Evolutionary conservation across 1,284 basidiomycete genomes (phyloP).

Genomic region (Boletus nobilissimus): DNA sequence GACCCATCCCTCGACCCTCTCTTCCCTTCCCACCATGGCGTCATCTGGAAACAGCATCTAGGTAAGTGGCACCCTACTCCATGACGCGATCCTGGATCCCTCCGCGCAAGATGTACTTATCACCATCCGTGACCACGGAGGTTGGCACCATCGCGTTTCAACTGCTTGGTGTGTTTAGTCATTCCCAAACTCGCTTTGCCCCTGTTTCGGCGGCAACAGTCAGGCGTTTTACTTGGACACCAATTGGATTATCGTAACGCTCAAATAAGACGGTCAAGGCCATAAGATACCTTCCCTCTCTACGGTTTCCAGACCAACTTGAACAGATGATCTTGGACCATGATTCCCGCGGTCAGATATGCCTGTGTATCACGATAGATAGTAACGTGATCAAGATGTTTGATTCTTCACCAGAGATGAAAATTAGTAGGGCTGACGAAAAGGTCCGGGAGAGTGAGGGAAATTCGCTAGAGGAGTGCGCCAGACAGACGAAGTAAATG

Average conservation of each 20-base stretch:
- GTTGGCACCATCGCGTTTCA: neutral
- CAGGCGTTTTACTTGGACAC: neutral
- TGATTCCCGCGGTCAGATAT: neutral
- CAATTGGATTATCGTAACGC: neutral
- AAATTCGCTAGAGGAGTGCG: no score
- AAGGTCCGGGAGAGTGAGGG: no score
- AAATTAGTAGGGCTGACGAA: no score
- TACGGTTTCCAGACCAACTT: neutral
- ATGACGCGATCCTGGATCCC: neutral
- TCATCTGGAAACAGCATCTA: neutral
- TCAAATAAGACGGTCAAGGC: neutral
- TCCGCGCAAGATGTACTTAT: neutral
- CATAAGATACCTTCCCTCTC: neutral
- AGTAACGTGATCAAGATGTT: neutral
- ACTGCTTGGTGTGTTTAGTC: neutral
- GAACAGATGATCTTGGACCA: neutral
- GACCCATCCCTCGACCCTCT: neutral
- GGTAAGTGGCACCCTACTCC: neutral
- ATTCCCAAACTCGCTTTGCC: neutral
- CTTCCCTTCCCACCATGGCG: constrained; percentile 24
- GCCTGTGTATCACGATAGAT: neutral
- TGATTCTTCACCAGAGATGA: no score
- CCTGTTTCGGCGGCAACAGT: neutral
- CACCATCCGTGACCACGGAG: neutral
- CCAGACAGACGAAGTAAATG: no score